Conservation (phyloP, 2,329 filamentous ascomycete genomes). For the Cladosporium sp. region DNA sequence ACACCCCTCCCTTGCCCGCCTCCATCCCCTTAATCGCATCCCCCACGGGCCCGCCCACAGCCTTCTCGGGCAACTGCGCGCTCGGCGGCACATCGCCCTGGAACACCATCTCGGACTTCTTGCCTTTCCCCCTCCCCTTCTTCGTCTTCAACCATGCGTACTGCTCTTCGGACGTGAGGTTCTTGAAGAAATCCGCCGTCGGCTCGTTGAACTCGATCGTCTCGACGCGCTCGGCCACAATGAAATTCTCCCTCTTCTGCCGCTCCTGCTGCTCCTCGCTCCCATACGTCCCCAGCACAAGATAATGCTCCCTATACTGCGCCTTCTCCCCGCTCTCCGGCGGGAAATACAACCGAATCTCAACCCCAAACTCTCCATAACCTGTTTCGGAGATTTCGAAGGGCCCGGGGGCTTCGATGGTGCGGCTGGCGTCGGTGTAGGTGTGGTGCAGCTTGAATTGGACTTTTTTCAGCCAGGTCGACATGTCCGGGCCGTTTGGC, state of each 20-base stretch:
- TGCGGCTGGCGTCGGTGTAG: constrained; percentile 86
- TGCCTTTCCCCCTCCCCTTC: constrained; percentile 57
- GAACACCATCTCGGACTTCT: constrained; percentile 51
- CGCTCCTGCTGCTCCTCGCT: constrained; percentile 69
- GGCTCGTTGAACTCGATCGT: constrained; percentile 98
- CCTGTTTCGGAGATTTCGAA: constrained; percentile 91
- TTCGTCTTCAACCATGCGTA: constrained; percentile 54
- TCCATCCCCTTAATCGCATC: constrained; percentile 60
- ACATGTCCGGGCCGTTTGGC: constrained; percentile 80
- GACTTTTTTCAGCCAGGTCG: constrained; percentile 93
- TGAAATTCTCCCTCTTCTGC: constrained; percentile 62
- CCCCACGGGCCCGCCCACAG: constrained; percentile 52
- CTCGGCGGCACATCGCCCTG: constrained; percentile 61
- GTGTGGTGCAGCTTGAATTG: constrained; percentile 99
- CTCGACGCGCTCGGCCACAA: constrained; percentile 82
- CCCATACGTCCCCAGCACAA: constrained; percentile 89
- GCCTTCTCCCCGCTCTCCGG: constrained; percentile 88
- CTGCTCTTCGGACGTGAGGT: constrained; percentile 73
- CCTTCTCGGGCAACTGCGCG: constrained; percentile 70
- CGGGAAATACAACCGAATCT: constrained; percentile 91
- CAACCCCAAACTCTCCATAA: constrained; percentile 97
- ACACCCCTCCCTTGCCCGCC: constrained; percentile 60
- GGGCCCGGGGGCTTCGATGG: constrained; percentile 70
- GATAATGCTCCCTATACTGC: constrained; percentile 89
- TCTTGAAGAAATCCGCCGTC: constrained; percentile 85